Evolutionary conservation across 139 green algal genomes (phyloP).

Genomic region (Chlorella sp.): DNA sequence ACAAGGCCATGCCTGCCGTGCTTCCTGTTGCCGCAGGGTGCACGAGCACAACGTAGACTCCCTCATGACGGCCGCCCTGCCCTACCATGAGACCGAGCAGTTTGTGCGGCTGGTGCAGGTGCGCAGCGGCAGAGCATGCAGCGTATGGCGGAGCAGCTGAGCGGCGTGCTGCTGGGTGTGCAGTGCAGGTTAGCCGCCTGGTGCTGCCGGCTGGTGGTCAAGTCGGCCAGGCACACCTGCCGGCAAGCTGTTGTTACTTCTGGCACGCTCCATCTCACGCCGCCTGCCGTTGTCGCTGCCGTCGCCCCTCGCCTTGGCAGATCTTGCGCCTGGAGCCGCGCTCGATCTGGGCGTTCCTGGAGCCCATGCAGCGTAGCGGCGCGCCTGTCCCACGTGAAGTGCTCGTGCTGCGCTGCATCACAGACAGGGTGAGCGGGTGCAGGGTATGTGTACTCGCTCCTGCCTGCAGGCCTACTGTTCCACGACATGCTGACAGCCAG

Average conservation of each 20-base stretch:
- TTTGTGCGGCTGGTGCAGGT: constrained; percentile 87
- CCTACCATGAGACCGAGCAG: constrained; percentile 90
- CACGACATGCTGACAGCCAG: too few species aligned
- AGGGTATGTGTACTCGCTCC: background rate
- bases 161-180: too few species aligned
- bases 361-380: constrained; percentile 68
- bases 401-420: constrained; percentile 72
- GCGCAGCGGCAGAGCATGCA: too few species aligned
- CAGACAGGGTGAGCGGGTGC: constrained; percentile 51
- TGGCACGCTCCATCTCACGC: too few species aligned
- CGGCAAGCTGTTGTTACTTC: too few species aligned
- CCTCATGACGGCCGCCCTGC: constrained; percentile 74
- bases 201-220: too few species aligned
- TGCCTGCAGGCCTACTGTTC: background rate
- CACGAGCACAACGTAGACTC: constrained; percentile 85
- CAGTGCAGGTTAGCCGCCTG: too few species aligned
- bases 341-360: constrained; percentile 70
- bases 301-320: background rate
- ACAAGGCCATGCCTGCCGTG: background rate
- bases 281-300: too few species aligned
- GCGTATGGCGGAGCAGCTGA: too few species aligned
- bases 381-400: constrained; percentile 66
- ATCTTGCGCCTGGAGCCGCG: constrained; percentile 62
- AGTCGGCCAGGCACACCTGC: too few species aligned
- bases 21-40: constrained; percentile 34